Evolutionary conservation across 2,329 filamentous ascomycete genomes (phyloP).

Genomic region (Ambrosiella beaveri): DNA sequence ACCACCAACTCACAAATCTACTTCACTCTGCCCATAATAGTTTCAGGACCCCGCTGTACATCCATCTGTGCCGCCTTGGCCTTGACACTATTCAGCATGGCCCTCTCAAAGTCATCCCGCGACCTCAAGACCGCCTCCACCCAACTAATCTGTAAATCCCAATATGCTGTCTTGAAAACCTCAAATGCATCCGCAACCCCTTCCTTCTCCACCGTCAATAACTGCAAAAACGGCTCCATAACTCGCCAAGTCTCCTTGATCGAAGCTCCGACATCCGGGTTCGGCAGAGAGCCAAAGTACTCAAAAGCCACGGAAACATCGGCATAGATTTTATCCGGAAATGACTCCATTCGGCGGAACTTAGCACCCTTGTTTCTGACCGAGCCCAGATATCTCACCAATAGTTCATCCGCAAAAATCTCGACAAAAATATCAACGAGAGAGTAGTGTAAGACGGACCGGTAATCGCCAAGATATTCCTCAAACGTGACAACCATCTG

Average conservation of each 20-base stretch:
- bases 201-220: slow-evolving; percentile 62
- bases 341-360: slow-evolving; percentile 73
- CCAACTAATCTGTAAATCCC: slow-evolving; percentile 90
- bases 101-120: slow-evolving; percentile 84
- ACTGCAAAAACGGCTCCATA: slow-evolving; percentile 63
- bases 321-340: slow-evolving; percentile 83
- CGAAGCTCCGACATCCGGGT: slow-evolving; percentile 47
- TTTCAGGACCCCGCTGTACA: slow-evolving; percentile 66
- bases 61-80: slow-evolving; percentile 71
- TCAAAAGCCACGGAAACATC: slow-evolving; percentile 82
- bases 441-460: slow-evolving; percentile 65
- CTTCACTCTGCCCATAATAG: slow-evolving; percentile 87
- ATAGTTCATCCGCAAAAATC: slow-evolving; percentile 79
- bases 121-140: slow-evolving; percentile 78
- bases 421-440: slow-evolving; percentile 84
- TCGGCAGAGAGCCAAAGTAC: slow-evolving; percentile 61
- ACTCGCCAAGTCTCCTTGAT: slow-evolving; percentile 90
- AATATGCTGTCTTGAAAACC: slow-evolving; percentile 69
- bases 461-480: slow-evolving; percentile 84
- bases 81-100: slow-evolving; percentile 79
- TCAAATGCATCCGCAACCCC: slow-evolving; percentile 63
- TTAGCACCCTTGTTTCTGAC: slow-evolving; percentile 83
- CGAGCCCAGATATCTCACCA: slow-evolving; percentile 65
- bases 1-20: slow-evolving; percentile 24
- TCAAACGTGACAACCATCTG: slow-evolving; percentile 90